Conservation (phyloP, 148 eudicot species). For the Fagopyrum tataricum region DNA sequence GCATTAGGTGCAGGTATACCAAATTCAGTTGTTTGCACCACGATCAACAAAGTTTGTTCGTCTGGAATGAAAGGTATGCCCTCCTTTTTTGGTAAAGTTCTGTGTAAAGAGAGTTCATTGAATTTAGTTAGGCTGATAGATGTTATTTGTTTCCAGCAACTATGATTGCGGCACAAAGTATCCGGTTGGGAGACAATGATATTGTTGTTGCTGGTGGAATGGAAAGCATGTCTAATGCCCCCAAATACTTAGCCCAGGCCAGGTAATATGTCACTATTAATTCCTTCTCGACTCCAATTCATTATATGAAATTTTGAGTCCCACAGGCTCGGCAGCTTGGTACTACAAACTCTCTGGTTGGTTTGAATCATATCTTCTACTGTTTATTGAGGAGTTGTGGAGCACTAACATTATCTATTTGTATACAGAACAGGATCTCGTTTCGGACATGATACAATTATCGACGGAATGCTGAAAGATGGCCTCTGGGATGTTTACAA, state of each 20-base stretch:
- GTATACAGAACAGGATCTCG: conserved; percentile 75
- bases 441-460: conserved; percentile 77
- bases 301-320: background rate
- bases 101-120: background rate
- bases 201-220: conserved; percentile 91
- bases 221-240: conserved; percentile 99
- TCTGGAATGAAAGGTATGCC: conserved; percentile 88
- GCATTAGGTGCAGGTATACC: conserved; percentile 94
- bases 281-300: background rate
- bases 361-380: background rate
- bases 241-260: conserved; percentile 75
- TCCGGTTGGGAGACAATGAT: conserved; percentile 68
- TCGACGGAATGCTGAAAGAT: conserved; percentile 98
- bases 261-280: conserved; percentile 40
- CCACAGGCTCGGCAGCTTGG: background rate
- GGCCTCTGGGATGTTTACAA: conserved; percentile 99
- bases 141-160: conserved; percentile 46
- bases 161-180: conserved; percentile 89
- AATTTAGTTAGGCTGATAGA: background rate
- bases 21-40: conserved; percentile 75
- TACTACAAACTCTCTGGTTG: background rate
- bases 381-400: background rate
- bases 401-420: background rate
- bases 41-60: conserved; percentile 91
- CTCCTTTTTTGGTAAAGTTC: background rate